phyloP scores from a whole-genome alignment of 139 green algal species.

The Closterium sp. region DNA sequence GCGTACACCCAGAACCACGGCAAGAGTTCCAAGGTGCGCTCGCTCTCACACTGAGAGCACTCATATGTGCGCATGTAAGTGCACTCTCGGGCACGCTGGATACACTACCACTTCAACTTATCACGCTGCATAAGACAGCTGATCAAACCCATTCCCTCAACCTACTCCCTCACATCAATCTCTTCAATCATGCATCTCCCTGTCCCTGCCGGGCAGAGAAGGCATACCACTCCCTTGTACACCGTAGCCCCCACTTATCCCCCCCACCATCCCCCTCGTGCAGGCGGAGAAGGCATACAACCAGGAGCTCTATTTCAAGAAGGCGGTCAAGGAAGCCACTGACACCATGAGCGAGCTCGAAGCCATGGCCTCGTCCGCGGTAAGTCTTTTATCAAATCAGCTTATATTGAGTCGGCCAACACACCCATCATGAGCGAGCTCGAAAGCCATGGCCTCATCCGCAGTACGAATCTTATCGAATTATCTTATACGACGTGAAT shows the following conservation, averaged over 20 bases:
- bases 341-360: slow-evolving; percentile 31
- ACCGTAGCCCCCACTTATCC: too few species aligned
- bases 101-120: neutral
- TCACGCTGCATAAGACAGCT: too few species aligned
- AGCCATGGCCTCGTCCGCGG: slow-evolving; percentile 32
- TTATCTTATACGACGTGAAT: neutral
- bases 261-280: neutral
- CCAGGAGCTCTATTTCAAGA: slow-evolving; percentile 34
- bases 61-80: too few species aligned
- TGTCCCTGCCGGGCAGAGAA: too few species aligned
- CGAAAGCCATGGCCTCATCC: slow-evolving; percentile 37
- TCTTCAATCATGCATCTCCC: neutral
- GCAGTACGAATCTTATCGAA: slow-evolving; percentile 1
- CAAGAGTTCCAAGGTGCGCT: too few species aligned
- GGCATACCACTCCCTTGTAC: too few species aligned
- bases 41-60: too few species aligned
- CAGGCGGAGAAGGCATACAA: slow-evolving; percentile 29
- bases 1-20: too few species aligned
- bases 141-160: neutral
- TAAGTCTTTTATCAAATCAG: neutral
- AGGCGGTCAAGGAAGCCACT: neutral
- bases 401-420: too few species aligned
- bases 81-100: neutral
- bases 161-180: neutral
- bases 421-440: slow-evolving; percentile 34